Base-by-base conservation (phyloP, 2,329 filamentous ascomycete species). In the Hypoxylon sp. region DNA sequence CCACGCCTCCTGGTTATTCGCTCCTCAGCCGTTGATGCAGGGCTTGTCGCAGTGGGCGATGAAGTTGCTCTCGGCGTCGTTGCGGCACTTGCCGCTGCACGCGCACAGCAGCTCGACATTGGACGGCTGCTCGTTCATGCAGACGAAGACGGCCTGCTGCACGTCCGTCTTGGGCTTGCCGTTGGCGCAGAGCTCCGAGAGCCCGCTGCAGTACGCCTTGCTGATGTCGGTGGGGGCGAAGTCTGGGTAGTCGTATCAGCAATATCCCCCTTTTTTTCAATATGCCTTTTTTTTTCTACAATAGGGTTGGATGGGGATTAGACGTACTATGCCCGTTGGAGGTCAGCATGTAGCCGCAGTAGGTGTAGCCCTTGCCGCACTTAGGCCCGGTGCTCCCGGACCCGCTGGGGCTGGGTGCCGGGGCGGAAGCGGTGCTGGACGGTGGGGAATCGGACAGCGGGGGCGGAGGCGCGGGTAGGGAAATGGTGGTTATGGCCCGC, bases 291-390 rank as follows among this genome's bases (percentile, higher is more conserved):
- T n/a, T n/a, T n/a, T n/a, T n/a, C n/a, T n/a, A n/a, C n/a, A n/a
- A n/a, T n/a, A n/a, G n/a, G n/a, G n/a, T n/a, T n/a, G n/a, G n/a
- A n/a, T n/a, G n/a, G n/a, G n/a, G n/a, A n/a, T n/a, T 17, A 18
- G 11, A 63, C 69, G n/a, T 65, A 72, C 71, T 69, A 20, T 73
- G 71, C 2, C 65, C 66, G 15, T 46, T 54, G 4, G 51, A 42
- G 15, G 66, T 66, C 33, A 72, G 63, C 67, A 71, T 71, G 45
- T 69, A 72, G 2, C 70, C 70, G 49, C 70, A 72, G 51, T 72
- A 72, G 5, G 70, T 73, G 53, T 69, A 73, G 3, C 70, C 71
- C 42, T 72, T 71, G 10, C 69, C 70, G n/a, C 71, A 73, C 27
- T 68, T 69, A 3, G 69, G 42, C 1, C 61, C 65, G 11, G 29